These are phyloP conservation scores for Helicocarpus griseus DNA, from an alignment of 2,329 filamentous ascomycete species.

Conservation along the genomic window DNA sequence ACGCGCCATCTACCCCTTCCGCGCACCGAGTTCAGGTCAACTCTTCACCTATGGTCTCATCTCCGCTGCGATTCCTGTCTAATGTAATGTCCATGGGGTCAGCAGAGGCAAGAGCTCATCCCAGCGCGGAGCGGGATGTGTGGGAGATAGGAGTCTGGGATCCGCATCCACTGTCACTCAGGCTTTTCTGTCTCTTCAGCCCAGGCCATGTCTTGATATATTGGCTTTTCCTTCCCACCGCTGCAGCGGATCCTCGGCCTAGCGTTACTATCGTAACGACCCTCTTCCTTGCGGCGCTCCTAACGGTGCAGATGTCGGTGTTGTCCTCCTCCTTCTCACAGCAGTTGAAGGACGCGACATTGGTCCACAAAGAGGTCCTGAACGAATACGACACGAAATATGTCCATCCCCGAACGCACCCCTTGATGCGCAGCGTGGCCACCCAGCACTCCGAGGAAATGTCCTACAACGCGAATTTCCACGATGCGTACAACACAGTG, in stretches of 20 bases:
- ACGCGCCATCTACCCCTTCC: slow-evolving; percentile 66
- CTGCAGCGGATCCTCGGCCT: slow-evolving; percentile 64
- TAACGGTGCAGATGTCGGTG: slow-evolving; percentile 68
- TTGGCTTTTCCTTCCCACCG: slow-evolving; percentile 73
- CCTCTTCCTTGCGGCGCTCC: slow-evolving; percentile 61
- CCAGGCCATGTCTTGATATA: slow-evolving; percentile 90
- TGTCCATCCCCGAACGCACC: slow-evolving; percentile 81
- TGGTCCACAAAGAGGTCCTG: slow-evolving; percentile 86
- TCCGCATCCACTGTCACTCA: slow-evolving; percentile 71
- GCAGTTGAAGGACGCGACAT: slow-evolving; percentile 71
- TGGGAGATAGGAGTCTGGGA: slow-evolving; percentile 96
- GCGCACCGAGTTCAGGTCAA: slow-evolving; percentile 82
- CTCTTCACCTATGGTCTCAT: slow-evolving; percentile 66
- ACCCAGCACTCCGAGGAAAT: slow-evolving; percentile 58
- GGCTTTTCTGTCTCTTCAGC: slow-evolving; percentile 82
- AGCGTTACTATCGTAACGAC: slow-evolving; percentile 80
- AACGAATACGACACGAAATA: slow-evolving; percentile 95
- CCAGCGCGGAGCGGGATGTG: slow-evolving; percentile 65
- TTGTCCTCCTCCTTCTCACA: slow-evolving; percentile 67
- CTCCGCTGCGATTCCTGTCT: slow-evolving; percentile 66
- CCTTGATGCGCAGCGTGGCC: slow-evolving; percentile 64
- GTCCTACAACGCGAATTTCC: slow-evolving; percentile 28
- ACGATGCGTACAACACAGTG: slow-evolving; percentile 43
- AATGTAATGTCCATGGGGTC: slow-evolving; percentile 57
- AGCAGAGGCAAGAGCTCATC: slow-evolving; percentile 75